Conservation (phyloP, 495 filamentous ascomycete species). For the Hypoxylon intermedium region DNA sequence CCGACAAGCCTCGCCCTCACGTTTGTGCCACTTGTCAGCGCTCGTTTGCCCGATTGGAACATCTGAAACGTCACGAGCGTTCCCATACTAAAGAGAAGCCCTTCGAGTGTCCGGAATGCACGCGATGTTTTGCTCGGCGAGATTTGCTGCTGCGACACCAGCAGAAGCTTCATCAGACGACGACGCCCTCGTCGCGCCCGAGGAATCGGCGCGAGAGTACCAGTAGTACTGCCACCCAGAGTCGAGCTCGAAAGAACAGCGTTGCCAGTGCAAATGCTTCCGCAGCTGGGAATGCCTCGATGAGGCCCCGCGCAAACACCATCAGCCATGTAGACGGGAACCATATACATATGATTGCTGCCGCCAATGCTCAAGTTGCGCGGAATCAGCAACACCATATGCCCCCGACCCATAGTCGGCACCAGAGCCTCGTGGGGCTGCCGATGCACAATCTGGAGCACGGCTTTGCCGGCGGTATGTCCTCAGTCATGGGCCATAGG, state of each 20-base stretch:
- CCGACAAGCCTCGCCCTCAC: constrained; percentile 96
- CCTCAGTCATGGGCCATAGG: constrained; percentile 68
- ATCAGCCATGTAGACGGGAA: constrained; percentile 91
- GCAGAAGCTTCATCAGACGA: constrained; percentile 98
- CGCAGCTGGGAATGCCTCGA: constrained; percentile 59
- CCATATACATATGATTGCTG: constrained; percentile 74
- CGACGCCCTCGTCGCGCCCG: constrained; percentile 85
- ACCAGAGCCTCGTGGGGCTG: constrained; percentile 70
- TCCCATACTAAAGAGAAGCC: constrained; percentile 99
- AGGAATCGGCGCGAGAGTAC: constrained; percentile 86
- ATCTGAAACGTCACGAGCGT: constrained; percentile 96
- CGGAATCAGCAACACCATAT: constrained; percentile 57
- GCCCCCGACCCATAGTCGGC: constrained; percentile 65
- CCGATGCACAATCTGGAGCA: constrained; percentile 65
- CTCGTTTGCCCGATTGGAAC: constrained; percentile 94
- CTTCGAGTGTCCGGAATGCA: constrained; percentile 96
- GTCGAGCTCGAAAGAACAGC: constrained; percentile 90
- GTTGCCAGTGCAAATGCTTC: constrained; percentile 67
- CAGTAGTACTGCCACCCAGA: constrained; percentile 69
- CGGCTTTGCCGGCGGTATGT: constrained; percentile 73
- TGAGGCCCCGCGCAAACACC: constrained; percentile 93
- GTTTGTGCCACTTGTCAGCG: constrained; percentile 91
- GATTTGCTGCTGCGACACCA: constrained; percentile 94
- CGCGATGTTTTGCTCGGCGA: constrained; percentile 91
- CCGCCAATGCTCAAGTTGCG: constrained; percentile 57